A percentile compares a stretch with the other conserved stretches of the same genome.
These are phyloP conservation scores for Stipa capillata DNA, from an alignment of 176 grass and related monocot genomes.

Conservation along the genomic window DNA sequence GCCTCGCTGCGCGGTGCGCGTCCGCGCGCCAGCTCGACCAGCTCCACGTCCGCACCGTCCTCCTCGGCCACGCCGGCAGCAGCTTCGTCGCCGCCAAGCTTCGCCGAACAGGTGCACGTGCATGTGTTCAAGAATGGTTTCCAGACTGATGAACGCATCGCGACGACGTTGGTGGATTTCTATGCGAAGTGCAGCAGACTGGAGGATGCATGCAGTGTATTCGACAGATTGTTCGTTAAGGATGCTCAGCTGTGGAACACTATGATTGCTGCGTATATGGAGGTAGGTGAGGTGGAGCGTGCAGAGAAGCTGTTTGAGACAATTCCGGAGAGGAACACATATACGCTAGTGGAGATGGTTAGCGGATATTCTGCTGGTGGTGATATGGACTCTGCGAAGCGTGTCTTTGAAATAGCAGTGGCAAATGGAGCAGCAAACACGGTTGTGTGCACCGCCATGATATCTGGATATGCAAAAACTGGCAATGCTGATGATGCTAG, in stretches of 20 bases:
- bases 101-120: slow-evolving; percentile 20
- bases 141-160: slow-evolving; percentile 24
- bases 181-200: slow-evolving; percentile 27
- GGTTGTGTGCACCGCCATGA: slow-evolving; percentile 33
- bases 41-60: slow-evolving; percentile 27
- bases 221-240: slow-evolving; percentile 7
- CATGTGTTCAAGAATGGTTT: slow-evolving; percentile 33
- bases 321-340: slow-evolving; percentile 27
- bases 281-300: slow-evolving; percentile 5
- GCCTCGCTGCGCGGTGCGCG: slow-evolving; percentile 18
- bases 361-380: not conserved
- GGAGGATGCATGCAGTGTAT: slow-evolving; percentile 11
- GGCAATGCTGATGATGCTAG: slow-evolving; percentile 23
- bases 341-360: slow-evolving; percentile 24
- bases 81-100: slow-evolving; percentile 41
- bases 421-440: slow-evolving; percentile 11
- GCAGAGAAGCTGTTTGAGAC: slow-evolving; percentile 15
- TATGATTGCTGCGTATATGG: slow-evolving; percentile 18
- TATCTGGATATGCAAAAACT: slow-evolving; percentile 25
- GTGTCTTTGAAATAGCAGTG: not conserved
- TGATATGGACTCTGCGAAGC: slow-evolving; percentile 18
- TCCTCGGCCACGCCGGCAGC: slow-evolving; percentile 19
- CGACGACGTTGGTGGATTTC: slow-evolving; percentile 25
- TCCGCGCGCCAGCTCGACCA: slow-evolving; percentile 17
- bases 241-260: slow-evolving; percentile 42